Evolutionary conservation across 768 basidiomycete species (phyloP), one percentile per base, ranked within the genome.

Genomic region (Sarcodon aspratus): DNA sequence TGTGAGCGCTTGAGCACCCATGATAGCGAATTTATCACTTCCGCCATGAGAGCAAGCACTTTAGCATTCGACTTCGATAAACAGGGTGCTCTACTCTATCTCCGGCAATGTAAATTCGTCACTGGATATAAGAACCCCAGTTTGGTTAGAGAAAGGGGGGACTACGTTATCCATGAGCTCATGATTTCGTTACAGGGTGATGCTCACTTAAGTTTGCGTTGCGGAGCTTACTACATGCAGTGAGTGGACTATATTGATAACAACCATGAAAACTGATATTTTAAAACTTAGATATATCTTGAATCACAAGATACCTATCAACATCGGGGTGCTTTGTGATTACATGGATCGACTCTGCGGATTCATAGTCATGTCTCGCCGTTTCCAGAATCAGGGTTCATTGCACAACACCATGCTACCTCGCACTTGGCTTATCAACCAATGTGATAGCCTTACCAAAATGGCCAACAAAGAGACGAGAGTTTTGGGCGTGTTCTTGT

Each of bases 361-460:
- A 7, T 65, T 64, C 11, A 54, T 69, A 5, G 61, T 74, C 5
- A 47, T 81, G 2, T 63, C 65, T 1, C 55, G 57, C 37, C 60
- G 59, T 0, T 57, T 61, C 48, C 53, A 55, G 31, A 36, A 52
- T 10, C 17, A 17, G 3, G 38, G 54, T 40, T 42, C 53, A 12
- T 58, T 78, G 0, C 73, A 81, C 55, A 64, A 67, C 12, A 53
- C 78, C 27, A 70, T 72, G 5, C 65, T 83, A 33, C 81, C 81
- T 0, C 69, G 69, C 2, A 72, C 69, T 46, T 83, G 79, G 79
- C 12, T 59, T 2, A 13, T 47, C 36, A 35, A 15, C 45, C 12
- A 21, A 45, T 27, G 33, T n/a, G 45, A 46, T 15, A 46, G 2
- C 12, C 31, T 35, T 5, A 31, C 17, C 3, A n/a, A 27, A 15